These are phyloP conservation scores for Picochlorum sp. DNA, from an alignment of 139 green algal species.

Conservation along the genomic window DNA sequence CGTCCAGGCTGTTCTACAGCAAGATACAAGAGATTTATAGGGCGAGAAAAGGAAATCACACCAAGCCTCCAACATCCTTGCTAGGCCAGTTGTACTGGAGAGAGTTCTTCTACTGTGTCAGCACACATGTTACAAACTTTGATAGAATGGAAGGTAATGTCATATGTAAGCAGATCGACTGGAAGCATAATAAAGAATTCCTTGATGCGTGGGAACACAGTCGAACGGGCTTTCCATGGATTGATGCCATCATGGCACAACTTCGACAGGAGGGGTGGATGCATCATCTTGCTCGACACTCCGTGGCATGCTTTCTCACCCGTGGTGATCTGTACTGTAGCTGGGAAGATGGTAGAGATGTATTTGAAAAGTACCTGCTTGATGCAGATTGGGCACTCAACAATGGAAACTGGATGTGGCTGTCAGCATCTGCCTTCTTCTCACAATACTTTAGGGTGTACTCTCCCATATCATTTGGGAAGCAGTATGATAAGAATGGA, in stretches of 20 bases:
- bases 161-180: slow-evolving; percentile 74
- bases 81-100: slow-evolving; percentile 76
- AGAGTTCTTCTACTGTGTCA: slow-evolving; percentile 50
- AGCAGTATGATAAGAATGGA: slow-evolving; percentile 88
- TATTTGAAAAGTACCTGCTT: slow-evolving; percentile 87
- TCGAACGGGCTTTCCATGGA: slow-evolving; percentile 57
- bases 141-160: slow-evolving; percentile 80
- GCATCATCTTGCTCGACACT: slow-evolving; percentile 87
- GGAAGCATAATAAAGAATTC: slow-evolving; percentile 55
- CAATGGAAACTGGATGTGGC: slow-evolving; percentile 92
- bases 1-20: slow-evolving; percentile 35
- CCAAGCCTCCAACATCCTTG: slow-evolving; percentile 72
- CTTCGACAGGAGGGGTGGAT: slow-evolving; percentile 76
- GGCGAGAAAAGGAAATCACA: slow-evolving; percentile 45
- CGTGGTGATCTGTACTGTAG: slow-evolving; percentile 52
- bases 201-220: slow-evolving; percentile 62
- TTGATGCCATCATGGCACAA: slow-evolving; percentile 90
- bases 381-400: slow-evolving; percentile 79
- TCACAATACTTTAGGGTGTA: slow-evolving; percentile 68
- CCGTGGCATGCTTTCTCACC: slow-evolving; percentile 93
- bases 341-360: slow-evolving; percentile 77
- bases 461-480: slow-evolving; percentile 69
- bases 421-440: slow-evolving; percentile 84
- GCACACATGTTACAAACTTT: slow-evolving; percentile 65
- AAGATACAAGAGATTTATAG: slow-evolving; percentile 26